A percentile compares a stretch with the other conserved stretches of the same genome.
Conservation (phyloP, 2,329 filamentous ascomycete species). For the Sporothrix humicola region DNA sequence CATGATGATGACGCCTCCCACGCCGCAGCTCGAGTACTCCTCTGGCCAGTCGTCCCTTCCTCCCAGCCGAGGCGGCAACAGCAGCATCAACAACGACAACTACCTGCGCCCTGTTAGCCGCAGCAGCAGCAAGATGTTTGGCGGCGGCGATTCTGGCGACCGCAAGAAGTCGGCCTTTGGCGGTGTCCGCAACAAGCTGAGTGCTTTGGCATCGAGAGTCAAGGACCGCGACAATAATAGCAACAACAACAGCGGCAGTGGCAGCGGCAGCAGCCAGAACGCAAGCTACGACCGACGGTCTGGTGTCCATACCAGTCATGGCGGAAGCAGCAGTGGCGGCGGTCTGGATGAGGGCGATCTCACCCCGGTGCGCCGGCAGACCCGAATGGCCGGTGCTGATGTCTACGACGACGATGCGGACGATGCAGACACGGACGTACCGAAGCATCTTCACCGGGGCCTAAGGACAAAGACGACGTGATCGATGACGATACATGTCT, state of each 20-base stretch:
- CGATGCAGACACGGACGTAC: slow-evolving; percentile 36
- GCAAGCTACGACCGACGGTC: not conserved
- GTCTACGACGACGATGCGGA: slow-evolving; percentile 22
- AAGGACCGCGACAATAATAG: slow-evolving; percentile 37
- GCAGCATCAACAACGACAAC: slow-evolving; percentile 39
- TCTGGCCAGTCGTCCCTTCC: slow-evolving; percentile 13
- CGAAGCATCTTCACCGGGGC: slow-evolving; percentile 11
- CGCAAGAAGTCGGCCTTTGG: slow-evolving; percentile 36
- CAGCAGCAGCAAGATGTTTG: slow-evolving; percentile 31
- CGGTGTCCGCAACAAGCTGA: slow-evolving; percentile 40
- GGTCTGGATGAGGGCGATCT: slow-evolving; percentile 8
- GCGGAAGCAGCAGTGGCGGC: not conserved
- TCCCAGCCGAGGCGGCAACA: slow-evolving; percentile 30
- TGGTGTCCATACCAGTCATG: slow-evolving; percentile 30
- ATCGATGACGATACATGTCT: not conserved
- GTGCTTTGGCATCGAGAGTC: slow-evolving; percentile 40
- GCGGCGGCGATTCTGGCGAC: slow-evolving; percentile 34
- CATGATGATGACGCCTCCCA: slow-evolving; percentile 56
- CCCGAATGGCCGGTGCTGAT: not conserved
- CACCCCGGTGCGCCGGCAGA: slow-evolving; percentile 32
- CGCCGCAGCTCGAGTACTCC: slow-evolving; percentile 43
- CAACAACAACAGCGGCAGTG: not conserved
- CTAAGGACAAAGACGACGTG: slow-evolving; percentile 29
- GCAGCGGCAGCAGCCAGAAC: not conserved
- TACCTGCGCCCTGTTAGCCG: slow-evolving; percentile 39